phyloP scores from a whole-genome alignment of 495 filamentous ascomycete species.

The Penicillium maclennaniae region DNA sequence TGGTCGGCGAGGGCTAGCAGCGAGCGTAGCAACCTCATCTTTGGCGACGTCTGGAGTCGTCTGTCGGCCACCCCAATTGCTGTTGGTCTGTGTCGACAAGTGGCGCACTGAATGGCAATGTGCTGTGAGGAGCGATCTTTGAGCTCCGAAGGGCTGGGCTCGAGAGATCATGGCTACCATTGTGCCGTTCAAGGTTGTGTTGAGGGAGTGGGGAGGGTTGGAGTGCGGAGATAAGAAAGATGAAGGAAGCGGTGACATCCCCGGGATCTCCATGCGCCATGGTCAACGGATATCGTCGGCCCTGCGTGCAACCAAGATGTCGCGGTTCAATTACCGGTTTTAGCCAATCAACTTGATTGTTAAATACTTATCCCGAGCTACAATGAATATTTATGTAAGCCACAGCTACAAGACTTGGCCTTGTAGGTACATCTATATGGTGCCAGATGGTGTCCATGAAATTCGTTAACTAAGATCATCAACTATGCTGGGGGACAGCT shows the following conservation, averaged over 20 bases:
- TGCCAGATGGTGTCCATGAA: not conserved
- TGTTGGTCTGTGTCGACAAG: slow-evolving; percentile 13
- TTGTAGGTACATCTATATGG: not conserved
- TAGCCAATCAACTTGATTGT: not conserved
- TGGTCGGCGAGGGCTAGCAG: slow-evolving; percentile 71
- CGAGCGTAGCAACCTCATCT: slow-evolving; percentile 73
- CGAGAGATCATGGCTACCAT: slow-evolving; percentile 10
- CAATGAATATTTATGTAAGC: not conserved
- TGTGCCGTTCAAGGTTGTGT: slow-evolving; percentile 1
- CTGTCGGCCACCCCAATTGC: slow-evolving; percentile 19
- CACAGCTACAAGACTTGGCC: not conserved
- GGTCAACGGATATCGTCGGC: slow-evolving; percentile 16
- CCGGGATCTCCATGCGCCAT: not conserved
- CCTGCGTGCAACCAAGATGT: not conserved
- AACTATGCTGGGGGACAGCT: not conserved
- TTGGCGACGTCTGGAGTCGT: slow-evolving; percentile 46
- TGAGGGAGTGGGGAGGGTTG: not conserved
- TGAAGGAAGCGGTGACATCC: slow-evolving; percentile 10
- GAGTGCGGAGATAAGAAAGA: slow-evolving; percentile 3
- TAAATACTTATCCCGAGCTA: not conserved
- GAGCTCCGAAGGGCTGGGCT: slow-evolving; percentile 3
- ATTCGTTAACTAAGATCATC: not conserved
- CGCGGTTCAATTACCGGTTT: not conserved
- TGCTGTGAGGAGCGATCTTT: not conserved
- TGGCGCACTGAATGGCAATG: slow-evolving; percentile 3